These are phyloP conservation scores for Citrullus colocynthis DNA, from an alignment of 306 rosid genomes.

Conservation along the genomic window DNA sequence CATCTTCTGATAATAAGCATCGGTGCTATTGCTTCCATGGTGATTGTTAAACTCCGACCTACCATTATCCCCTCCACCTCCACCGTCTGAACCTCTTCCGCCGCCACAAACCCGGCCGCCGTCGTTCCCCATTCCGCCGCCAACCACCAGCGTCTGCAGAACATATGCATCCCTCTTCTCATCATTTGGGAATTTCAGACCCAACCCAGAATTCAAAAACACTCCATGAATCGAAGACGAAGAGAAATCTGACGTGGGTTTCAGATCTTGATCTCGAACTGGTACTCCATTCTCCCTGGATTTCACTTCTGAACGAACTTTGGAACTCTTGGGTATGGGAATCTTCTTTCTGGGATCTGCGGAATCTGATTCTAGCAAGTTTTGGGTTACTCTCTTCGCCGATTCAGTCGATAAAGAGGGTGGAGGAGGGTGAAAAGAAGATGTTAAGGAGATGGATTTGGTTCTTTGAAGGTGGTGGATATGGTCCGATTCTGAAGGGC, in stretches of 20 bases:
- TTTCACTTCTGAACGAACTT: slow-evolving; percentile 6
- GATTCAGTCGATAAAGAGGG: slow-evolving; percentile 1
- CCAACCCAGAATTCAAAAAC: slow-evolving; percentile 43
- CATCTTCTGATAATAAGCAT: slow-evolving; percentile 60
- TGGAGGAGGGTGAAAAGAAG: slow-evolving; percentile 4
- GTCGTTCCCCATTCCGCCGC: slow-evolving; percentile 32
- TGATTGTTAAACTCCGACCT: slow-evolving; percentile 24
- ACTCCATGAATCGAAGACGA: slow-evolving; percentile 18
- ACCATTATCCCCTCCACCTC: slow-evolving; percentile 19
- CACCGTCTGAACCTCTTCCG: slow-evolving; percentile 21
- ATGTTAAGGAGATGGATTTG: slow-evolving; percentile 20
- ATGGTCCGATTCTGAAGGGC: slow-evolving; percentile 27
- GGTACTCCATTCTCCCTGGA: slow-evolving; percentile 14
- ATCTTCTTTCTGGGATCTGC: slow-evolving; percentile 19
- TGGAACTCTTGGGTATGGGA: background rate
- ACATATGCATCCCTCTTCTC: slow-evolving; percentile 10
- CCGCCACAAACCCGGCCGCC: slow-evolving; percentile 38
- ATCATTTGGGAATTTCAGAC: slow-evolving; percentile 6
- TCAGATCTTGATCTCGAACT: slow-evolving; percentile 11
- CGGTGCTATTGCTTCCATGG: slow-evolving; percentile 30
- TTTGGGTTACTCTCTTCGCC: slow-evolving; percentile 14
- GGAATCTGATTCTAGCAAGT: slow-evolving; percentile 17
- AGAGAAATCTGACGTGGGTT: slow-evolving; percentile 5
- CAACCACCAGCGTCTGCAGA: slow-evolving; percentile 37
- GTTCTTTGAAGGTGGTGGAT: slow-evolving; percentile 30